These are phyloP conservation scores for Alternaria burnsii DNA, from an alignment of 2,329 filamentous ascomycete species.

Conservation along the genomic window DNA sequence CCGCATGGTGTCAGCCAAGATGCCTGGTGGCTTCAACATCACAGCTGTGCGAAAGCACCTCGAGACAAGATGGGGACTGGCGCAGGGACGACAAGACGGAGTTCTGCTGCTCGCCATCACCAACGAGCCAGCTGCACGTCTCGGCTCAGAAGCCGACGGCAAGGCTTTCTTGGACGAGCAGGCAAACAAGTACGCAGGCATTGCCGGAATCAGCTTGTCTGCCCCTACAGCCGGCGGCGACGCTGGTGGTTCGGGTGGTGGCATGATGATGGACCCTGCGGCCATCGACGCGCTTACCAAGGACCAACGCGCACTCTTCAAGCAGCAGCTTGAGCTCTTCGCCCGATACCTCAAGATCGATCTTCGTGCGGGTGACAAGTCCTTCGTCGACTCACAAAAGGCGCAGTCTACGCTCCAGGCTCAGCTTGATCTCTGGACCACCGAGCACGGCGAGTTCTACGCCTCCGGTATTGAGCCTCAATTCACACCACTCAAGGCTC, in stretches of 20 bases:
- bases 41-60: conserved; percentile 94
- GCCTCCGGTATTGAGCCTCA: conserved; percentile 92
- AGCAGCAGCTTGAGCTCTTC: conserved; percentile 95
- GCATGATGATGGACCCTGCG: conserved; percentile 99
- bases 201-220: conserved; percentile 83
- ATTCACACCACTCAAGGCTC: conserved; percentile 92
- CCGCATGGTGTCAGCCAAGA: conserved; percentile 96
- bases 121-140: conserved; percentile 87
- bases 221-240: conserved; percentile 76
- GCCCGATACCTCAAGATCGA: conserved; percentile 98
- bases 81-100: conserved; percentile 86
- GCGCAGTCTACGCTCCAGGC: conserved; percentile 88
- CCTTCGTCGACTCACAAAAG: conserved; percentile 83
- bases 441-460: conserved; percentile 96
- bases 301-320: conserved; percentile 94
- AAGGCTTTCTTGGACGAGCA: conserved; percentile 92
- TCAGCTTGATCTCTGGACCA: conserved; percentile 92
- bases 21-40: conserved; percentile 99
- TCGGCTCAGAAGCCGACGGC: conserved; percentile 88
- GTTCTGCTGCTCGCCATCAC: conserved; percentile 88
- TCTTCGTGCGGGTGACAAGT: conserved; percentile 94
- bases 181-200: conserved; percentile 85
- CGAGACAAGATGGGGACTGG: conserved; percentile 91
- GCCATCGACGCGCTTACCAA: conserved; percentile 97
- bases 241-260: conserved; percentile 73